phyloP scores from a whole-genome alignment of 2,329 filamentous ascomycete species.

The Botrytis medusae region DNA sequence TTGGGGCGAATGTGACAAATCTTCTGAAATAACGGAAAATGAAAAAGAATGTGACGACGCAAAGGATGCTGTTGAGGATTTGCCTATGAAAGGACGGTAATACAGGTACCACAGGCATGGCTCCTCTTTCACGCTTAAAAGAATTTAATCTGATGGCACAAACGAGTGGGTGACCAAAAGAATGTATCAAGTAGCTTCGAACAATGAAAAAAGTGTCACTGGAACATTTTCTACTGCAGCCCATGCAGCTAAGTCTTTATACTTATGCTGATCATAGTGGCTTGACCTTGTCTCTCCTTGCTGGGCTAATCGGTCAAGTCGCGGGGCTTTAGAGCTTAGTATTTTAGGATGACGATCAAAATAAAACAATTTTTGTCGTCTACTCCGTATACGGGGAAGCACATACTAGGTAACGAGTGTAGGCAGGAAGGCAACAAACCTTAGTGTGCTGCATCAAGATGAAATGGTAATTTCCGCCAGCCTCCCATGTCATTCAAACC shows the following conservation, averaged over 20 bases:
- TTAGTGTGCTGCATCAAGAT: neutral
- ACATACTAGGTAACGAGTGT: neutral
- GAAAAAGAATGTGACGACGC: slow-evolving; percentile 22
- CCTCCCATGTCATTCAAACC: neutral
- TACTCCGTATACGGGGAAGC: neutral
- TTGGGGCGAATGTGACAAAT: slow-evolving; percentile 23
- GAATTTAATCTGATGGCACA: neutral
- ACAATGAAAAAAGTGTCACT: neutral
- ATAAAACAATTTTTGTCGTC: neutral
- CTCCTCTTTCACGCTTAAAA: neutral
- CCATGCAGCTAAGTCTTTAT: slow-evolving; percentile 9
- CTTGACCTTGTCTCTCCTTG: neutral
- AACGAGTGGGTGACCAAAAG: neutral
- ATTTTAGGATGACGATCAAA: neutral
- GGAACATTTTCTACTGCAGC: neutral
- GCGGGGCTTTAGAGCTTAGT: neutral
- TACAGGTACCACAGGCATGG: slow-evolving; percentile 10
- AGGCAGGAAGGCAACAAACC: slow-evolving; percentile 6
- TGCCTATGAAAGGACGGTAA: slow-evolving; percentile 18
- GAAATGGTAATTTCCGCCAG: neutral
- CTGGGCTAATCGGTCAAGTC: neutral
- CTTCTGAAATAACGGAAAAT: slow-evolving; percentile 25
- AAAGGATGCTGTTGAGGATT: slow-evolving; percentile 23
- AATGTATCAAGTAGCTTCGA: neutral
- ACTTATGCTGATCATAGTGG: neutral